Base-by-base conservation (phyloP, 2,329 filamentous ascomycete species). In the Cyphellophora europaea region DNA sequence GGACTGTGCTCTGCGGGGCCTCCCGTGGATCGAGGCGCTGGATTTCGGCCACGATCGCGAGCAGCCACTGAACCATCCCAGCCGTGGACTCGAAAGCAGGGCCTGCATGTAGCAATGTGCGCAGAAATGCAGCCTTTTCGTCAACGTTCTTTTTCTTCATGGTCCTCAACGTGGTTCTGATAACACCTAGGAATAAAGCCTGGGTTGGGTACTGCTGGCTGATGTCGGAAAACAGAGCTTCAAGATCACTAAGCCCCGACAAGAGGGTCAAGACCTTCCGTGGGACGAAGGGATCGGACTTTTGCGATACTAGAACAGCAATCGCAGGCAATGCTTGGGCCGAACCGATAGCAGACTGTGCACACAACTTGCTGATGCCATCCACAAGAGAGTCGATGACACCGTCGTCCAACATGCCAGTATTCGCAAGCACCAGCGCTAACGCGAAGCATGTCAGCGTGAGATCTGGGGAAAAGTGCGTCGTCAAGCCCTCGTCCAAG, bases 401-500 rank as follows among this genome's bases (percentile, higher is more conserved):
- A 37, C 74, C 73, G 49, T 96, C 87, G 30, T 82, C 76, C 11
- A 96, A 69, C 31, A 74, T 71, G 1, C 82, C 79, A 58, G 94
- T 94, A 32, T 84, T 79, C 5, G 85, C 87, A 42, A 96, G 72
- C 32, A 96, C 77, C 5, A 86, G 77, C 37, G 88, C 72, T 13
- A 94, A 77, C 82, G 95, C 94, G 57, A 94, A 96, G 38, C 83
- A 88, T 11, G 82, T 87, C 41, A 93, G 73, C 45, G 88, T 82
- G 27, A 94, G 66, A 42, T 89, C 84, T 1, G 86, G 74, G 0
- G 80, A 77, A 41, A 81, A 77, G 49, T 78, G 78, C 64, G 89
- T 72, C 6, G 79, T 71, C 41, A 96, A 69, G 2, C 82, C 84
- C 44, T 84, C 79, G 41, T 85, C 82, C 19, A 98, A 68, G 3